phyloP scores from a whole-genome alignment of 2,329 filamentous ascomycete genomes.

The Colletotrichum nymphaeae region DNA sequence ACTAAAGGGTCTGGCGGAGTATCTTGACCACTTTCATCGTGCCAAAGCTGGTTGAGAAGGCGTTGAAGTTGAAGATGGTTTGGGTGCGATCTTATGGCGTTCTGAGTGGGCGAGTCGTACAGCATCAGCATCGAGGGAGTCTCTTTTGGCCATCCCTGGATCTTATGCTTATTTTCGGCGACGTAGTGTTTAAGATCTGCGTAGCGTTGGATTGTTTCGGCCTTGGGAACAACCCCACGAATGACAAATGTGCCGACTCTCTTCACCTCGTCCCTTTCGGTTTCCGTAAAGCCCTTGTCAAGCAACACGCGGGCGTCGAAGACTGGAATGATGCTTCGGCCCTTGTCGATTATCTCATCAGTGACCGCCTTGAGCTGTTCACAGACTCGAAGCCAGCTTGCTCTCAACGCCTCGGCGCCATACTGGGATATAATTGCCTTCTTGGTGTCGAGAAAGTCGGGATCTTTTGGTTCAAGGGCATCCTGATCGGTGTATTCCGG shows the following conservation, averaged over 20 bases:
- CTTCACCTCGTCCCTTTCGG: slow-evolving; percentile 43
- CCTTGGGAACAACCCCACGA: slow-evolving; percentile 37
- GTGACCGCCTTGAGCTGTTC: slow-evolving; percentile 48
- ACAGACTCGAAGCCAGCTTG: slow-evolving; percentile 53
- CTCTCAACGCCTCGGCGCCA: slow-evolving; percentile 46
- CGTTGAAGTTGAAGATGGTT: slow-evolving; percentile 49
- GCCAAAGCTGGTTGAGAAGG: slow-evolving; percentile 52
- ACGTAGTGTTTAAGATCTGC: slow-evolving; percentile 47
- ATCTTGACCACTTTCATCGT: slow-evolving; percentile 42
- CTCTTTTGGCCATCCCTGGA: slow-evolving; percentile 49
- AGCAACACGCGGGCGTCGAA: slow-evolving; percentile 44
- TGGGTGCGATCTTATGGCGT: slow-evolving; percentile 49
- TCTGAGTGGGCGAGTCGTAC: slow-evolving; percentile 52
- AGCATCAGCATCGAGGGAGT: slow-evolving; percentile 52
- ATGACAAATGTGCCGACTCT: slow-evolving; percentile 40
- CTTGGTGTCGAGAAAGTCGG: slow-evolving; percentile 45
- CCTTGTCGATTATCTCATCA: slow-evolving; percentile 47
- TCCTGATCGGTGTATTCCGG: slow-evolving; percentile 37
- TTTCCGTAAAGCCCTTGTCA: slow-evolving; percentile 35
- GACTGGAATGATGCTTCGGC: slow-evolving; percentile 47
- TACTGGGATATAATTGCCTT: slow-evolving; percentile 49
- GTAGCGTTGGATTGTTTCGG: slow-evolving; percentile 41
- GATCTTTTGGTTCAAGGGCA: slow-evolving; percentile 31
- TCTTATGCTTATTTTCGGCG: slow-evolving; percentile 44
- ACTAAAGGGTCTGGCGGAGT: slow-evolving; percentile 48